Evolutionary conservation across 1,284 basidiomycete species (phyloP).

Genomic region (Schizophyllum amplum): DNA sequence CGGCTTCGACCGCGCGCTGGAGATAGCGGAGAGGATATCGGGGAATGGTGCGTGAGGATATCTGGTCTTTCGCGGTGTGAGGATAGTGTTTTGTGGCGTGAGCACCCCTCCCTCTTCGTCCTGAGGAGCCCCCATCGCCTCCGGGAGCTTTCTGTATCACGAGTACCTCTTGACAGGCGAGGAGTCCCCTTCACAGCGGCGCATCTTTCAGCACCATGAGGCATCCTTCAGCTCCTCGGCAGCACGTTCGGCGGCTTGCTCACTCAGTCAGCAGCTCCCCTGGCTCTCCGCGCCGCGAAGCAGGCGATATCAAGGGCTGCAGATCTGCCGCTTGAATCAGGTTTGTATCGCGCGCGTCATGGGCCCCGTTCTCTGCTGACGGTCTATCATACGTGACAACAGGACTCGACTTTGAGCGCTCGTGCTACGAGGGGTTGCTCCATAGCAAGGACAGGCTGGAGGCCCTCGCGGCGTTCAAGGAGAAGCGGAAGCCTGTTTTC

Average conservation of each 20-base stretch:
- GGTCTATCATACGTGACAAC: constrained; percentile 12
- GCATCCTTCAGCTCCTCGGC: too few species aligned
- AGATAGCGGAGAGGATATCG: constrained; percentile 58
- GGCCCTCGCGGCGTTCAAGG: constrained; percentile 83
- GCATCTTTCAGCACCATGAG: too few species aligned
- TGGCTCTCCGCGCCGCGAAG: constrained; percentile 87
- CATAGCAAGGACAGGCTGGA: constrained; percentile 75
- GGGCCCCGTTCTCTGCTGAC: constrained; percentile 1
- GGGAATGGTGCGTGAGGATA: constrained; percentile 49
- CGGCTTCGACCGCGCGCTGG: constrained; percentile 60
- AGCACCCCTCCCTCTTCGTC: too few species aligned
- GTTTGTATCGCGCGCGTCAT: constrained; percentile 26
- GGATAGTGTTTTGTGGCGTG: too few species aligned
- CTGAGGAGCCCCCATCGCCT: too few species aligned
- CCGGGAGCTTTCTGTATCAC: too few species aligned
- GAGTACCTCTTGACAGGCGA: too few species aligned
- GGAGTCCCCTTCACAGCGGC: too few species aligned
- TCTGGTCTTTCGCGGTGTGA: too few species aligned
- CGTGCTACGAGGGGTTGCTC: constrained; percentile 81
- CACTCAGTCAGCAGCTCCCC: constrained; percentile 51
- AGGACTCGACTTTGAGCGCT: constrained; percentile 85
- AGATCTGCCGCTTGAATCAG: constrained; percentile 69
- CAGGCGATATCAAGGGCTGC: constrained; percentile 77
- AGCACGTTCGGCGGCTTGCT: too few species aligned
- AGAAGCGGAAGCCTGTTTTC: constrained; percentile 81